These are phyloP conservation scores for Chytriomyces sp. DNA, from an alignment of 192 early-diverging fungal species.

Conservation along the genomic window DNA sequence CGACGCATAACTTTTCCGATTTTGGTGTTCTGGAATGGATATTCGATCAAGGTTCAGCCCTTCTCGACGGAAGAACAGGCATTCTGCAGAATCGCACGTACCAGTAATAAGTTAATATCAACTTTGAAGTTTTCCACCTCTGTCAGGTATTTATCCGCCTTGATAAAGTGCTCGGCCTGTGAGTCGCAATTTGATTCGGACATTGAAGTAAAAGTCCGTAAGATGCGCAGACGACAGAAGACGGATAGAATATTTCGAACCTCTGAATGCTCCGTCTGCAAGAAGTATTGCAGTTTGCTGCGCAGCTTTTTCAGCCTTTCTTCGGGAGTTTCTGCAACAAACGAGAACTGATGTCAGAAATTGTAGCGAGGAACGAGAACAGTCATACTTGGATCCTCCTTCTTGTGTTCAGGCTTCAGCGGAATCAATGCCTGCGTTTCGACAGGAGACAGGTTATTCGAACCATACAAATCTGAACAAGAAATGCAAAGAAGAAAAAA, in stretches of 20 bases:
- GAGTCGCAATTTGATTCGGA: neutral
- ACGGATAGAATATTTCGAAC: neutral
- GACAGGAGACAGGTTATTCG: neutral
- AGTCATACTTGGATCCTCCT: neutral
- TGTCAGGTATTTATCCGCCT: slow-evolving; percentile 31
- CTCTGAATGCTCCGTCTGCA: slow-evolving; percentile 14
- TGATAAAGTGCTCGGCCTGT: slow-evolving; percentile 11
- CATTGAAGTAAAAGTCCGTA: neutral
- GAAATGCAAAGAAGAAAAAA: neutral
- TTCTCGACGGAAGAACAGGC: neutral
- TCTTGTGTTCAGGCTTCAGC: neutral
- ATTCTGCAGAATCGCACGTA: slow-evolving; percentile 7
- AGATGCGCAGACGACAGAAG: too few relatives aligned
- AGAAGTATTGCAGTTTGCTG: slow-evolving; percentile 34
- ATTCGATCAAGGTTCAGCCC: neutral
- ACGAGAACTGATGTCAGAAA: neutral
- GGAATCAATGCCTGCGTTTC: neutral
- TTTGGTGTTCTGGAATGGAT: slow-evolving; percentile 27
- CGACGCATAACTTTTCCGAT: slow-evolving; percentile 38
- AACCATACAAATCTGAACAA: neutral
- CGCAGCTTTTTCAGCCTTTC: slow-evolving; percentile 33
- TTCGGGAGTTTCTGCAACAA: slow-evolving; percentile 17
- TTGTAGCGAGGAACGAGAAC: neutral
- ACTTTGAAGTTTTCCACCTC: slow-evolving; percentile 35
- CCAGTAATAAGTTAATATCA: slow-evolving; percentile 23